A percentile compares a stretch with the other conserved stretches of the same genome.
phyloP scores from a whole-genome alignment of 176 grass and related monocot genomes.

The Ensete ventricosum region DNA sequence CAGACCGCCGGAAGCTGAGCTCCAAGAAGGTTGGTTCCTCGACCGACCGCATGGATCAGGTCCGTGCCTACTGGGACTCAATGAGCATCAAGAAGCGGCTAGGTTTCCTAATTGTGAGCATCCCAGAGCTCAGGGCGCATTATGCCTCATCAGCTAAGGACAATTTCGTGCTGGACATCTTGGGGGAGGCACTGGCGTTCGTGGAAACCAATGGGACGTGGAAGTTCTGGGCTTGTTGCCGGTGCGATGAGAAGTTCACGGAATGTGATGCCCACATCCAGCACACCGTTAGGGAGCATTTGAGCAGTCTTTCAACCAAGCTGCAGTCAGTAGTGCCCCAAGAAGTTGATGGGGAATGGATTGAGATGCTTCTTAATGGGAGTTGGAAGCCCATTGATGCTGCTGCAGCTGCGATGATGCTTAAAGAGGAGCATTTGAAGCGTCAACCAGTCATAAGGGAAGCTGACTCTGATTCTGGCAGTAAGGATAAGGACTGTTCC shows the following conservation, averaged over 20 bases:
- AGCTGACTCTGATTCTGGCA: conserved; percentile 7
- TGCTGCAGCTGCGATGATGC: conserved; percentile 27
- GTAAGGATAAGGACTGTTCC: conserved; percentile 49
- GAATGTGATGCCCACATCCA: conserved; percentile 25
- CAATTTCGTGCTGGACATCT: conserved; percentile 13
- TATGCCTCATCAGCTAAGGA: conserved; percentile 35
- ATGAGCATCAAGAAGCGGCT: conserved; percentile 37
- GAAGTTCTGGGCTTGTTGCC: conserved; percentile 63
- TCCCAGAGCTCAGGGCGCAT: conserved; percentile 50
- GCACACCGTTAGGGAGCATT: conserved; percentile 44
- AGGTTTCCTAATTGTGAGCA: conserved; percentile 39
- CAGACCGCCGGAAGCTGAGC: conserved; percentile 44
- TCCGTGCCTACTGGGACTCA: conserved; percentile 56
- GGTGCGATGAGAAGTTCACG: conserved; percentile 43
- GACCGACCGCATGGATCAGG: conserved; percentile 48
- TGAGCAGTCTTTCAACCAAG: conserved; percentile 27
- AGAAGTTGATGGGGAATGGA: conserved; percentile 54
- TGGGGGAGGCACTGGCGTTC: conserved; percentile 51
- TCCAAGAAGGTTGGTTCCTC: conserved; percentile 33
- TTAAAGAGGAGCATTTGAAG: conserved; percentile 52
- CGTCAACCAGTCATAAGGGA: background rate
- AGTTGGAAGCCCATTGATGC: conserved; percentile 73
- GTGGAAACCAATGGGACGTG: conserved; percentile 29
- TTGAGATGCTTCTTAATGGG: conserved; percentile 46
- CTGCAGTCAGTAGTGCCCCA: conserved; percentile 43